A percentile compares a stretch with the other conserved stretches of the same genome.
phyloP scores from a whole-genome alignment of 495 filamentous ascomycete genomes.

The Aspergillus nanangensis region DNA sequence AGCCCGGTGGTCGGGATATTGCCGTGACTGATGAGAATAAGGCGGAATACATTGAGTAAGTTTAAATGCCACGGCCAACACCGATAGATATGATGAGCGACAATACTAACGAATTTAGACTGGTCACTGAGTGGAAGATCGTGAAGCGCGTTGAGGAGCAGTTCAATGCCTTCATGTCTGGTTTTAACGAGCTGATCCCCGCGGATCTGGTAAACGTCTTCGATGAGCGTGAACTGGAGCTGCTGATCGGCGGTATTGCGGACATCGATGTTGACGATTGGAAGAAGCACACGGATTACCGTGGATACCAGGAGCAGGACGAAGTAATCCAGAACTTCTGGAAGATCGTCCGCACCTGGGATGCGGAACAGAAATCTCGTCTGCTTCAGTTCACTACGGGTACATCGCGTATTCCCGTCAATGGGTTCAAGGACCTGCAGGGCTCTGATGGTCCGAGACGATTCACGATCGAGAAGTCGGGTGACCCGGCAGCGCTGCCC shows the following conservation, averaged over 20 bases:
- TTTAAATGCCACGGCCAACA: constrained; percentile 13
- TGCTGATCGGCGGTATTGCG: constrained; percentile 97
- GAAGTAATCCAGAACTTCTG: constrained; percentile 98
- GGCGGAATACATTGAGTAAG: constrained; percentile 87
- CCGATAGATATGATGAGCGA: no score
- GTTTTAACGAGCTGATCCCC: constrained; percentile 96
- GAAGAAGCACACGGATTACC: constrained; percentile 99
- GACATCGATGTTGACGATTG: constrained; percentile 99
- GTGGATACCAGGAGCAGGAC: constrained; percentile 97
- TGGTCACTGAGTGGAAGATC: constrained; percentile 99
- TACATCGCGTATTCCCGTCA: constrained; percentile 96
- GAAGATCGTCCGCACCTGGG: constrained; percentile 95
- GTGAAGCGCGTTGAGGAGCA: constrained; percentile 97
- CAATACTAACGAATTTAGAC: constrained; percentile 36
- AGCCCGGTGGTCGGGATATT: constrained; percentile 84
- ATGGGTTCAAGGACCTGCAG: constrained; percentile 99
- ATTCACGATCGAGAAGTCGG: constrained; percentile 98
- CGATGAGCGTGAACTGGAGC: constrained; percentile 93
- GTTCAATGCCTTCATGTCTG: constrained; percentile 95
- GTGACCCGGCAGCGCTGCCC: constrained; percentile 81
- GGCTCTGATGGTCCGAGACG: constrained; percentile 91
- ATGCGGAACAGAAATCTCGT: constrained; percentile 96
- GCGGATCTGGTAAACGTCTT: constrained; percentile 97
- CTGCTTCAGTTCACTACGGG: constrained; percentile 96
- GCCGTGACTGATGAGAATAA: constrained; percentile 97